Percentiles rank a stretch among this genome's conserved stretches.
Evolutionary conservation across 2,329 filamentous ascomycete genomes (phyloP).

Genomic region (Arthrinium puccinioides): DNA sequence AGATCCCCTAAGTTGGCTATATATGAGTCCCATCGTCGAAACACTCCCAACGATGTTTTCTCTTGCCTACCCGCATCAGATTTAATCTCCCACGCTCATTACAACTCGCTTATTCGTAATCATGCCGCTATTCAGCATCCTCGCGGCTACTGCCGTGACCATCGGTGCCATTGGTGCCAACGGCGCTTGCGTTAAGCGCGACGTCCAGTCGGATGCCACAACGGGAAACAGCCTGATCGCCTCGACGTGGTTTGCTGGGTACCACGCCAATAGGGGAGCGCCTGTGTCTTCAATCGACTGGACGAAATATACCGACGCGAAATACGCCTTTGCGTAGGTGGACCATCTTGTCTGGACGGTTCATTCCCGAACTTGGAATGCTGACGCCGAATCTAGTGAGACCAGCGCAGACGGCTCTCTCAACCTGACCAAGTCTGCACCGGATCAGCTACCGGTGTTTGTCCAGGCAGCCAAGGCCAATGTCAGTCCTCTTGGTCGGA

Average conservation of each 20-base stretch:
- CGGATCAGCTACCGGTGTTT: slow-evolving; percentile 7
- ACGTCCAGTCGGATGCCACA: neutral
- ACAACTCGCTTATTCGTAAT: no score
- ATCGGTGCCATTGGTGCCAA: no score
- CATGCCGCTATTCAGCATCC: no score
- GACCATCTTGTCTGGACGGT: neutral
- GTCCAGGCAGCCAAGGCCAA: slow-evolving; percentile 6
- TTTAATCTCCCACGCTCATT: no score
- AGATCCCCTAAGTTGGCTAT: no score
- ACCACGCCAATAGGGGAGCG: slow-evolving; percentile 7
- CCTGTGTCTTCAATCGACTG: slow-evolving; percentile 8
- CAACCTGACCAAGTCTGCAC: slow-evolving; percentile 5
- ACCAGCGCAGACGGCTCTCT: slow-evolving; percentile 3
- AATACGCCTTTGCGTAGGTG: slow-evolving; percentile 9
- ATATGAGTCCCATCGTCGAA: no score
- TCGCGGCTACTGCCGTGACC: no score
- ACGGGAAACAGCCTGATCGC: neutral
- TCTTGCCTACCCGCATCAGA: no score
- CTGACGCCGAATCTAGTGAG: neutral
- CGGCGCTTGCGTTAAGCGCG: no score
- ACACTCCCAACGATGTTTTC: no score
- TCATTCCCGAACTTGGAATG: no score
- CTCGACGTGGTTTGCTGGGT: slow-evolving; percentile 10
- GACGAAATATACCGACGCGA: slow-evolving; percentile 10
- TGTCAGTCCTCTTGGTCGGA: neutral